A percentile compares a stretch with the other conserved stretches of the same genome.
phyloP scores from a whole-genome alignment of 1,139 yeast genomes.

The Saccharomyces hybrid region DNA sequence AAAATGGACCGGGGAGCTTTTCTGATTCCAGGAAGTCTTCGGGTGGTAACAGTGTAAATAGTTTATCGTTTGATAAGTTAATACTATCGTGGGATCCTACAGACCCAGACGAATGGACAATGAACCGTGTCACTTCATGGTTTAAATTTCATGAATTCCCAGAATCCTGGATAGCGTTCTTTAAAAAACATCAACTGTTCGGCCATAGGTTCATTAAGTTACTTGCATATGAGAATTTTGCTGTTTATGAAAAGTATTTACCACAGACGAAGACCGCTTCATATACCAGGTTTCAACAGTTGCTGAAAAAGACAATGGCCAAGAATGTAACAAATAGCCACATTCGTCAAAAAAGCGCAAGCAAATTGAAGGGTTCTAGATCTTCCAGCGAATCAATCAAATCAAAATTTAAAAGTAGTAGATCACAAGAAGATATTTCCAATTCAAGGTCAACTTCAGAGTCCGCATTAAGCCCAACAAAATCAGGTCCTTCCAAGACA shows the following conservation, averaged over 20 bases:
- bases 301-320: slow-evolving; percentile 43
- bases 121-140: slow-evolving; percentile 61
- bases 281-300: slow-evolving; percentile 49
- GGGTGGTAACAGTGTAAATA: slow-evolving; percentile 24
- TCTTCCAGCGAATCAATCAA: slow-evolving; percentile 26
- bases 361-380: slow-evolving; percentile 9
- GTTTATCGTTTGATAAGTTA: slow-evolving; percentile 26
- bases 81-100: slow-evolving; percentile 38
- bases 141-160: slow-evolving; percentile 60
- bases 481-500: slow-evolving; percentile 5
- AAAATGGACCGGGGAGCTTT: background rate
- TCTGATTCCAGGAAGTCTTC: slow-evolving; percentile 26
- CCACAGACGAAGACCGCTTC: slow-evolving; percentile 42
- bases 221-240: slow-evolving; percentile 55
- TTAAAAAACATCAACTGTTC: slow-evolving; percentile 49
- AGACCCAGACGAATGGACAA: slow-evolving; percentile 56
- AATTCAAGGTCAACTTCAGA: slow-evolving; percentile 24
- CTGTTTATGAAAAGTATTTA: slow-evolving; percentile 43
- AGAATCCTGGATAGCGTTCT: slow-evolving; percentile 61
- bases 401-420: slow-evolving; percentile 9
- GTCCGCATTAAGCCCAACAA: slow-evolving; percentile 11
- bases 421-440: slow-evolving; percentile 11
- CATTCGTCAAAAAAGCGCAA: slow-evolving; percentile 14
- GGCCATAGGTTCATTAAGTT: slow-evolving; percentile 63
- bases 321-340: slow-evolving; percentile 31